phyloP scores from a whole-genome alignment of 2,329 filamentous ascomycete genomes.

The Sporothrix curviconia region DNA sequence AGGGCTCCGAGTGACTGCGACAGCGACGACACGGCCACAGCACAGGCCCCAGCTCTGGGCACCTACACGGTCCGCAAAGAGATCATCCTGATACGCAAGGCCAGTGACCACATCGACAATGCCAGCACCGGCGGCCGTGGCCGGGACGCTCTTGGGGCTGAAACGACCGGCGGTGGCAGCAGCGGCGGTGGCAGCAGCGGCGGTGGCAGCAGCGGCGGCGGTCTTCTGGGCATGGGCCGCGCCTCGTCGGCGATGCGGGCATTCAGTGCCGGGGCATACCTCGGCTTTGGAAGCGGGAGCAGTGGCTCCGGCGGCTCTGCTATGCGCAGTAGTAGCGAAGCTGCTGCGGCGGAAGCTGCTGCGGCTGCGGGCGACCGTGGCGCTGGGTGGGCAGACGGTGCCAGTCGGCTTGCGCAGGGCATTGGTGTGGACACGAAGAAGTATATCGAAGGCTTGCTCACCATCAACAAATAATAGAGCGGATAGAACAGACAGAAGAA shows the following conservation, averaged over 20 bases:
- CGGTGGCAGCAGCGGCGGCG: not conserved
- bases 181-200: conserved; percentile 26
- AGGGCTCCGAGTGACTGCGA: not conserved
- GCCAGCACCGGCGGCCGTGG: conserved; percentile 30
- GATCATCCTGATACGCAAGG: conserved; percentile 54
- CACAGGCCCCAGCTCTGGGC: not conserved
- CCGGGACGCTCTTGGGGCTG: no score
- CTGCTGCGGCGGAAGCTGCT: conserved; percentile 25
- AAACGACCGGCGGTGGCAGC: not conserved
- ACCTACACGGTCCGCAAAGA: conserved; percentile 43
- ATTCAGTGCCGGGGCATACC: conserved; percentile 15
- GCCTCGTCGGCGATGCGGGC: conserved; percentile 22
- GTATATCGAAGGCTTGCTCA: conserved; percentile 68
- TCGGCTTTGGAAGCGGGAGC: conserved; percentile 8
- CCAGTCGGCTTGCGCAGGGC: conserved; percentile 59
- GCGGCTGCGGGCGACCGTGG: conserved; percentile 23
- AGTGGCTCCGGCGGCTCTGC: conserved; percentile 1
- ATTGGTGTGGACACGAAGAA: conserved; percentile 70
- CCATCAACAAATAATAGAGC: conserved; percentile 48
- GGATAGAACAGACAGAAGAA: no score
- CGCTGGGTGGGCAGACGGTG: conserved; percentile 44
- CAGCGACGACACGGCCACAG: conserved; percentile 10
- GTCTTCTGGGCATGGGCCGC: conserved; percentile 25
- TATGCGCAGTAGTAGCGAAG: conserved; percentile 29
- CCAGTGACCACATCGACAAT: conserved; percentile 44